These are phyloP conservation scores for Aspergillus piperis DNA, from an alignment of 2,329 filamentous ascomycete genomes.

Conservation along the genomic window DNA sequence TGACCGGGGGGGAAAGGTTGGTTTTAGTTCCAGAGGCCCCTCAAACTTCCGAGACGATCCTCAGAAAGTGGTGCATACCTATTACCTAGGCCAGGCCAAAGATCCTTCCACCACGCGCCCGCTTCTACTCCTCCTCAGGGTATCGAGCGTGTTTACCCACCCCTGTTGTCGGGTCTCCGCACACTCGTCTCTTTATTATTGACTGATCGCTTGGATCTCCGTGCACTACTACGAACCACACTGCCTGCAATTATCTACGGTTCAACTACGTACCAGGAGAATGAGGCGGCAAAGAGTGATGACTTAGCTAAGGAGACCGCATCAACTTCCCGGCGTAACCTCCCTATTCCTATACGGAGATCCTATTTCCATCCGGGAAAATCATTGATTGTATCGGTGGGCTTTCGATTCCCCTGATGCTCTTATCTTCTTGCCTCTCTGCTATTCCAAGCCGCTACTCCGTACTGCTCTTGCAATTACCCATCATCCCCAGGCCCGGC, in stretches of 20 bases:
- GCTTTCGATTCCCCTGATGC: conserved; percentile 13
- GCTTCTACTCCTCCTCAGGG: neutral
- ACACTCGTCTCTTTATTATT: conserved; percentile 7
- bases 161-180: conserved; percentile 9
- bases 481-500: neutral
- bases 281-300: conserved; percentile 10
- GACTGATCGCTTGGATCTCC: neutral
- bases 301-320: conserved; percentile 8
- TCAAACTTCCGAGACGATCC: conserved; percentile 29
- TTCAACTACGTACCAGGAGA: neutral
- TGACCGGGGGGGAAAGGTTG: neutral
- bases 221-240: neutral
- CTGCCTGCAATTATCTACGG: neutral
- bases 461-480: neutral
- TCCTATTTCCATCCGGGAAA: conserved; percentile 13
- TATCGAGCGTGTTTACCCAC: conserved; percentile 7
- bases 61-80: conserved; percentile 14
- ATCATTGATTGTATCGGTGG: conserved; percentile 13
- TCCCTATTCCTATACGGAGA: neutral
- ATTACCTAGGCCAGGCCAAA: neutral
- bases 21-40: conserved; percentile 17
- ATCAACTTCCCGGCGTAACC: neutral
- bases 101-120: conserved; percentile 15
- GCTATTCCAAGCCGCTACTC: neutral
- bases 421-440: conserved; percentile 3